Evolutionary conservation across 2,329 filamentous ascomycete species (phyloP), one percentile per base, ranked within the genome.

Genomic region (Ophiostoma sp.): DNA sequence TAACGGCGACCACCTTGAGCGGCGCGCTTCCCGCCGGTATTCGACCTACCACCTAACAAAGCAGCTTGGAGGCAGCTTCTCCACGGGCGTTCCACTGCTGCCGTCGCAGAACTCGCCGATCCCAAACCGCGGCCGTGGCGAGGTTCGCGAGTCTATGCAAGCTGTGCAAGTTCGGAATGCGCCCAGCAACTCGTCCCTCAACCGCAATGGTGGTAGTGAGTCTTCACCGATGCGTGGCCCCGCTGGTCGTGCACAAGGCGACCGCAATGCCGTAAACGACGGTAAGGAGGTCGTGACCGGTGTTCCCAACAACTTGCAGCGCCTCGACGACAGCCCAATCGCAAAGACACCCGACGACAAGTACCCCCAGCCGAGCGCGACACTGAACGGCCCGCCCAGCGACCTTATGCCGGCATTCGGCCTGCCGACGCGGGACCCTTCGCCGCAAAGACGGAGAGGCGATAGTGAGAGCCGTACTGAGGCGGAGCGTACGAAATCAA

Each of bases 31-130:
- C 17, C 86, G 94, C 74, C 86, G 95, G 76, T 99, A 98, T 78
- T 98, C 95, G 1, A 91, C 93, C 69, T 99, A 98, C 78, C 95
- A 99, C 77, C 96, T 99, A 75, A 92, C 93, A 65, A 98, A 97
- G 77, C 93, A 97, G 76, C 83, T 98, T 1, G 94, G 94, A 13
- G 86, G 89, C 20, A 89, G 90, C 54, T 73, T 74, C 31, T 86
- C 91, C 20, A 93, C 89, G 79, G 93, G 92, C 27, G 90, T 98
- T 20, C 93, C 94, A 7, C 91, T 96, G 76, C 86, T 98, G 27
- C 93, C 94, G 35, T 84, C 91, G 36, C 93, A 96, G 77, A 93
- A 89, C 72, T 90, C 90, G 4, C 92, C 92, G 1, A 85, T 94
- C 73, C 94, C 94, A 5, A 97, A 97, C 77, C 86, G 94, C 72